A percentile compares a stretch with the other conserved stretches of the same genome.
These are phyloP conservation scores for Scedosporium boydii DNA, from an alignment of 2,329 filamentous ascomycete genomes.

Conservation along the genomic window DNA sequence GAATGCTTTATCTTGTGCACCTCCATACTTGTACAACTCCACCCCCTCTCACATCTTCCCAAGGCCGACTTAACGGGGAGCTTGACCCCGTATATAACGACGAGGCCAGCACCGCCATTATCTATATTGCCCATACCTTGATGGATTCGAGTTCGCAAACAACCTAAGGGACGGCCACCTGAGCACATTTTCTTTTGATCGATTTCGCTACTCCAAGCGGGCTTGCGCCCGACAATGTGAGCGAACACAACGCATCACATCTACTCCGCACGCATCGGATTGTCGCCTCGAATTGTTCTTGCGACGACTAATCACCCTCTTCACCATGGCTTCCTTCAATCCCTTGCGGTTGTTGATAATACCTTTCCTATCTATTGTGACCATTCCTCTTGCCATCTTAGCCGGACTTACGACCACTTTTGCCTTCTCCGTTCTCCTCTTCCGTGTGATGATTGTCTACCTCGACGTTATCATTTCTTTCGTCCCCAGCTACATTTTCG, in stretches of 20 bases:
- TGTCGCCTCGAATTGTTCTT: neutral
- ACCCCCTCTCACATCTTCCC: neutral
- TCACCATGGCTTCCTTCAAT: constrained; percentile 41
- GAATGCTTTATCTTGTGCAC: neutral
- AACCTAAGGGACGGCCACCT: neutral
- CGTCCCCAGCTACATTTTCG: constrained; percentile 43
- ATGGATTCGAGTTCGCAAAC: neutral
- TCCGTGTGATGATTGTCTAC: constrained; percentile 53
- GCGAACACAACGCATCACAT: neutral
- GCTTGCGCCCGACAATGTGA: neutral
- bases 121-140: neutral
- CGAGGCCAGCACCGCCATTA: neutral
- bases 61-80: neutral
- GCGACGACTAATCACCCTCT: neutral
- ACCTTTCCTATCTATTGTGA: constrained; percentile 53
- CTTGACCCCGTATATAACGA: neutral
- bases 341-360: constrained; percentile 47
- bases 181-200: neutral
- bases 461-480: constrained; percentile 51
- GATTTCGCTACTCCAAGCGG: neutral
- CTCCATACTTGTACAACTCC: neutral
- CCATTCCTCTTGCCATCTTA: constrained; percentile 52
- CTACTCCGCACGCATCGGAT: neutral
- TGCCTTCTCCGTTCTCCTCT: constrained; percentile 50
- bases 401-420: constrained; percentile 54